These are phyloP conservation scores for Macaranga tanarius DNA, from an alignment of 441 rosid genomes.

Conservation along the genomic window DNA sequence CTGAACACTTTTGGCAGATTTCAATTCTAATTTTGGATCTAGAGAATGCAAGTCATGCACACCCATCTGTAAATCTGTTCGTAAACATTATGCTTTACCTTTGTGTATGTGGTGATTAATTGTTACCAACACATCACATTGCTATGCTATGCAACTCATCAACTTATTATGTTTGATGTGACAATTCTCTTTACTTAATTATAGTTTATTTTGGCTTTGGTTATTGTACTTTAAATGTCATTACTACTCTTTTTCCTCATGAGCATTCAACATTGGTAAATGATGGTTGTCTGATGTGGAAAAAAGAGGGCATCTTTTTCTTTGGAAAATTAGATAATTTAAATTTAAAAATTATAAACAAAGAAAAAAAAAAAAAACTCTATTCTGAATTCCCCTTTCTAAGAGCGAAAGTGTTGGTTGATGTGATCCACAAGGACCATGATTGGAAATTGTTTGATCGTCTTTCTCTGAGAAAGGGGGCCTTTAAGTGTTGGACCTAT, in stretches of 20 bases:
- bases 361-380: too few relatives aligned
- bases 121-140: neutral
- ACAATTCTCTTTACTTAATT: conserved; percentile 26
- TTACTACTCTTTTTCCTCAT: conserved; percentile 20
- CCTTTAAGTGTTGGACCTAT: too few relatives aligned
- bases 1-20: neutral
- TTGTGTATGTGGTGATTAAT: neutral
- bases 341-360: too few relatives aligned
- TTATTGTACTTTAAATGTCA: conserved; percentile 8
- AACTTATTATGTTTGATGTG: conserved; percentile 19
- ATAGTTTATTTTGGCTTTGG: conserved; percentile 25
- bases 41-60: conserved; percentile 18
- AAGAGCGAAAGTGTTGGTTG: too few relatives aligned
- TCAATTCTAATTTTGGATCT: conserved; percentile 10
- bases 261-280: neutral
- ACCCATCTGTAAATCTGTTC: neutral
- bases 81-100: neutral
- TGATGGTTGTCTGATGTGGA: too few relatives aligned
- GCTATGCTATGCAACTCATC: neutral
- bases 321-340: too few relatives aligned
- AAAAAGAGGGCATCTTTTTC: too few relatives aligned
- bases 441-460: too few relatives aligned
- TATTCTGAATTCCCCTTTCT: too few relatives aligned
- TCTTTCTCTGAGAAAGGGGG: too few relatives aligned
- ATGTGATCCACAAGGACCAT: too few relatives aligned